Percentiles rank a stretch among this genome's conserved stretches.
Conservation (phyloP, 768 basidiomycete genomes). For the Boletus subparvulus region DNA sequence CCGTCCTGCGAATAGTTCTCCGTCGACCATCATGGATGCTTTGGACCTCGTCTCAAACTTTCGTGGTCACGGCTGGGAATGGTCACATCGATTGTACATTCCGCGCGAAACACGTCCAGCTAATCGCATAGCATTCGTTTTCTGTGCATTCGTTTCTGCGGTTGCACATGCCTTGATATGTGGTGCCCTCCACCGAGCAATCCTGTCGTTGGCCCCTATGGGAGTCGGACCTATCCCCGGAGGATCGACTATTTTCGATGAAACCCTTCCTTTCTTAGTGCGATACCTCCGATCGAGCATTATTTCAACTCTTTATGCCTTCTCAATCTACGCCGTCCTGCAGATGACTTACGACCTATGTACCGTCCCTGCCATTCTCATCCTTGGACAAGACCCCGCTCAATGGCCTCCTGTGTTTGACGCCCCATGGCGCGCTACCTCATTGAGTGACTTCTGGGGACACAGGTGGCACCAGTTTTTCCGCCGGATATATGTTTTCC, state of each 20-base stretch:
- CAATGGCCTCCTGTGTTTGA: neutral
- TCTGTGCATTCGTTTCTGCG: neutral
- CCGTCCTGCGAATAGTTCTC: neutral
- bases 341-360: neutral
- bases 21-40: neutral
- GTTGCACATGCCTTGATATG: neutral
- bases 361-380: neutral
- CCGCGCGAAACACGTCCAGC: neutral
- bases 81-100: neutral
- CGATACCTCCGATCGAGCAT: neutral
- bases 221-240: neutral
- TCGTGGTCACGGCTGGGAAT: neutral
- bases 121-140: neutral
- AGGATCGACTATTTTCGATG: neutral
- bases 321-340: neutral
- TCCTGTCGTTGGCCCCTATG: neutral
- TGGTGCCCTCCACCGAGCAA: neutral
- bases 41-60: neutral
- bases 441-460: neutral
- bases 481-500: neutral
- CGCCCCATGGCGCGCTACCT: neutral
- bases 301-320: neutral
- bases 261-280: neutral
- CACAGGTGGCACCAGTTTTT: slow-evolving; percentile 3
- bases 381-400: slow-evolving; percentile 1